Evolutionary conservation across 768 basidiomycete genomes (phyloP), one percentile per base, ranked within the genome.

Genomic region (Macrolepiota albuminosa): DNA sequence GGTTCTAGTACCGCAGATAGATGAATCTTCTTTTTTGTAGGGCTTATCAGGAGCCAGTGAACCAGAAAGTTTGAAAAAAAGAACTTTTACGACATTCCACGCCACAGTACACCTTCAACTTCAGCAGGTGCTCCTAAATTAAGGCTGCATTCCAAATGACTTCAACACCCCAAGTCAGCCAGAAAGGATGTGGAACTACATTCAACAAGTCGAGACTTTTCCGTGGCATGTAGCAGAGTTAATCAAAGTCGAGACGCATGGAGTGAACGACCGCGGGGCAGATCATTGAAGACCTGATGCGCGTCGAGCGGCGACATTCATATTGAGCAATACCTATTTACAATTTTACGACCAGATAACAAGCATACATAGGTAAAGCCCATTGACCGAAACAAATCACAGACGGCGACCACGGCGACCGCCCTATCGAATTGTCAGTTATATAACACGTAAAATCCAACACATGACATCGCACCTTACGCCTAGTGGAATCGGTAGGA

Each of bases 401-500:
- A 96, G 84, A 89, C 95, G 93, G 70, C 95, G 91, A 92, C 95
- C 95, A 79, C 95, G 93, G 68, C 95, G 92, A 94, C 95, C 95
- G 87, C 95, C 95, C 95, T 94, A 16, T 56, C 34, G 2, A 47
- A 33, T 1, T 9, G 4, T 56, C 10, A 56, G 8, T 56, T n/a
- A 45, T 18, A 18, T 10, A 9, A 4, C 10, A 9, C 40, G 56
- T 18, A 34, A 26, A 37, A 37, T 40, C 4, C 26, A 37, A 54
- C 39, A 55, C 7, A 36, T 33, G 48, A 29, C 7, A 45, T 73
- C 78, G 64, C 61, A 93, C 93, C 91, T 99, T 99, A 77, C 95
- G 86, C 71, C 97, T 84, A 67, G 97, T 99, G 61, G 89, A 95
- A 75, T 99, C 97, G 50, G 95, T 95, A 55, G 97, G 97, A 61